A percentile compares a stretch with the other conserved stretches of the same genome.
Evolutionary conservation across 352 stramenopile genomes (phyloP).

Genomic region (Blastocystis sp.): DNA sequence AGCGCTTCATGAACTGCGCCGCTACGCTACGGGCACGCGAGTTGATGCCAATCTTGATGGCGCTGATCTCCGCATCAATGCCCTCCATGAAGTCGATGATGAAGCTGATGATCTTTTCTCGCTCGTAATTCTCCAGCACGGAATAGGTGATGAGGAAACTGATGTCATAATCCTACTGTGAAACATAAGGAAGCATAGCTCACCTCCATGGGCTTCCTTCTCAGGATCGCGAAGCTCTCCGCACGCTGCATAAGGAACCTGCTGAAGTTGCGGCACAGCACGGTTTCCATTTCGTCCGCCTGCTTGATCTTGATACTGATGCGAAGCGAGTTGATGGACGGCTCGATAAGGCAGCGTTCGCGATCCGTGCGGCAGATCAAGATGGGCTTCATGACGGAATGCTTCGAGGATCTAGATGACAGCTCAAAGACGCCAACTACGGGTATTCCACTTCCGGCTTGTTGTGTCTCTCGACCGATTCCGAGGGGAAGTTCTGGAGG

Average conservation of each 20-base stretch:
- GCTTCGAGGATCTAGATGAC: conserved; percentile 70
- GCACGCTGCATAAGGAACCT: conserved; percentile 91
- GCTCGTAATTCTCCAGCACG: conserved; percentile 90
- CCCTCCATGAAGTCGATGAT: conserved; percentile 96
- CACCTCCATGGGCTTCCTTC: conserved; percentile 81
- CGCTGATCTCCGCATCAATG: conserved; percentile 94
- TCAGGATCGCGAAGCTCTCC: conserved; percentile 91
- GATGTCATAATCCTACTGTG: conserved; percentile 85
- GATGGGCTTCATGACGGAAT: conserved; percentile 83
- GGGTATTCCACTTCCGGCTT: conserved; percentile 89
- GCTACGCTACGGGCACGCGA: conserved; percentile 86
- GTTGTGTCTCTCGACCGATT: conserved; percentile 90
- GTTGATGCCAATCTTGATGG: conserved; percentile 93
- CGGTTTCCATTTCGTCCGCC: conserved; percentile 86
- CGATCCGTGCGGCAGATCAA: conserved; percentile 87
- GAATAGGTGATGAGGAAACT: conserved; percentile 89
- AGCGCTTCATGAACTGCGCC: conserved; percentile 86
- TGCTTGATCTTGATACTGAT: conserved; percentile 92
- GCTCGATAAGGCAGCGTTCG: conserved; percentile 88
- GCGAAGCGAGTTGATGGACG: conserved; percentile 89
- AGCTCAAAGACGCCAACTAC: conserved; percentile 72
- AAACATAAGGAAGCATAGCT: background rate
- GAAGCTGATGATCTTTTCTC: conserved; percentile 93
- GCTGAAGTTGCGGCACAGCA: conserved; percentile 90
- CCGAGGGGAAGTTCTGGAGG: conserved; percentile 91